phyloP scores from a whole-genome alignment of 2,329 filamentous ascomycete genomes.

The Cladorrhinum sp. region DNA sequence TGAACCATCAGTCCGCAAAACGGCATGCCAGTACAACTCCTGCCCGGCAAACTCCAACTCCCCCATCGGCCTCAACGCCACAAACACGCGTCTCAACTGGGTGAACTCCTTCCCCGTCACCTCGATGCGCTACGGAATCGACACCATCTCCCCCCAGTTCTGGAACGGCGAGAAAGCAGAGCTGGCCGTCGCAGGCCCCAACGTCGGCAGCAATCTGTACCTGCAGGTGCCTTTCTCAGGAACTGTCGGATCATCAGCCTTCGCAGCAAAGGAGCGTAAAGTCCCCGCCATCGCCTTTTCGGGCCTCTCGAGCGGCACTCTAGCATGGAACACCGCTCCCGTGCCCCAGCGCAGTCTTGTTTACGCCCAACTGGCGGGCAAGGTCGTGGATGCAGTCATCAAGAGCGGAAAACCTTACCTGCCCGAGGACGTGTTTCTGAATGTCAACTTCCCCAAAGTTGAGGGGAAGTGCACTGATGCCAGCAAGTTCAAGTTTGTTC shows the following conservation, averaged over 20 bases:
- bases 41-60: slow-evolving; percentile 54
- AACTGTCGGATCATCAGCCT: slow-evolving; percentile 63
- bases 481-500: slow-evolving; percentile 59
- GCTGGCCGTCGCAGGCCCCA: slow-evolving; percentile 64
- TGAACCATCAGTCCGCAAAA: slow-evolving; percentile 45
- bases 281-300: slow-evolving; percentile 69
- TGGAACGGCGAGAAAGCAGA: slow-evolving; percentile 55
- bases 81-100: slow-evolving; percentile 61
- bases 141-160: slow-evolving; percentile 50
- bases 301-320: slow-evolving; percentile 48
- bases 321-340: slow-evolving; percentile 53
- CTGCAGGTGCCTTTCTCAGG: slow-evolving; percentile 58
- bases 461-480: slow-evolving; percentile 48
- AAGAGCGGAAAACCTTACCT: slow-evolving; percentile 60
- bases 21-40: slow-evolving; percentile 59
- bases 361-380: slow-evolving; percentile 62
- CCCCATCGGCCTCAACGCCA: slow-evolving; percentile 54
- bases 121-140: slow-evolving; percentile 60
- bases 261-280: slow-evolving; percentile 51
- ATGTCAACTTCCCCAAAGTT: slow-evolving; percentile 65
- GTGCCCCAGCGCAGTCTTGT: slow-evolving; percentile 52
- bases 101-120: slow-evolving; percentile 70
- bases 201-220: slow-evolving; percentile 58
- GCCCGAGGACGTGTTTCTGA: slow-evolving; percentile 58
- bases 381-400: slow-evolving; percentile 55